A percentile compares a stretch with the other conserved stretches of the same genome.
Conservation (phyloP, 345 rosid genomes). For the Mallotus nudiflorus region DNA sequence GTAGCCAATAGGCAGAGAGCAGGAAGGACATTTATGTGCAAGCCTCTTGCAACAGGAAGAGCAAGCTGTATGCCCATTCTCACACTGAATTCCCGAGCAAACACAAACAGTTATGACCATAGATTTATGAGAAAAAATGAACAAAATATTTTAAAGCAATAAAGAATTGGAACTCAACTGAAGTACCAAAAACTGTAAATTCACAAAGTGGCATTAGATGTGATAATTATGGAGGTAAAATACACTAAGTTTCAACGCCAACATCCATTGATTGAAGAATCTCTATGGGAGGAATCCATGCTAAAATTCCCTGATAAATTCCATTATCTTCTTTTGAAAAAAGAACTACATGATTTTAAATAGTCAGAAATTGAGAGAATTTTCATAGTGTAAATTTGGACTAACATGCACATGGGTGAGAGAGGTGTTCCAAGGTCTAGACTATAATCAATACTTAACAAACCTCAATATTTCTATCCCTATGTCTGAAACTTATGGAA, state of each 20-base stretch:
- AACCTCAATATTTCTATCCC: too few relatives aligned
- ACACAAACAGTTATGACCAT: neutral
- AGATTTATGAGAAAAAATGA: neutral
- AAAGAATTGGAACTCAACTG: neutral
- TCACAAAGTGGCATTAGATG: neutral
- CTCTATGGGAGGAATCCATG: neutral
- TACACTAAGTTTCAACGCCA: neutral
- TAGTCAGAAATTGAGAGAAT: too few relatives aligned
- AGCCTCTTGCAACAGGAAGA: constrained; percentile 12
- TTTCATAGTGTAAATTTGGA: too few relatives aligned
- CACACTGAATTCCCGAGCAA: constrained; percentile 19
- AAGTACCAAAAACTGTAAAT: neutral
- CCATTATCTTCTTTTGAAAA: too few relatives aligned
- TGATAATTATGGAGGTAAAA: neutral
- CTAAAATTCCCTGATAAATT: too few relatives aligned
- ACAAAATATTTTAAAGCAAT: neutral
- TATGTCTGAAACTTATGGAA: too few relatives aligned
- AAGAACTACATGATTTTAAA: too few relatives aligned
- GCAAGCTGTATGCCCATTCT: constrained; percentile 31
- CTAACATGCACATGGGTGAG: too few relatives aligned
- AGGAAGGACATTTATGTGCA: constrained; percentile 20
- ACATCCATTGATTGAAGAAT: neutral
- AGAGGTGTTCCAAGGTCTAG: too few relatives aligned
- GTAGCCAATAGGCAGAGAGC: constrained; percentile 28
- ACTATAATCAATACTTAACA: too few relatives aligned